Evolutionary conservation across 2,329 filamentous ascomycete genomes (phyloP).

Genomic region (Thielaviopsis ethacetica): DNA sequence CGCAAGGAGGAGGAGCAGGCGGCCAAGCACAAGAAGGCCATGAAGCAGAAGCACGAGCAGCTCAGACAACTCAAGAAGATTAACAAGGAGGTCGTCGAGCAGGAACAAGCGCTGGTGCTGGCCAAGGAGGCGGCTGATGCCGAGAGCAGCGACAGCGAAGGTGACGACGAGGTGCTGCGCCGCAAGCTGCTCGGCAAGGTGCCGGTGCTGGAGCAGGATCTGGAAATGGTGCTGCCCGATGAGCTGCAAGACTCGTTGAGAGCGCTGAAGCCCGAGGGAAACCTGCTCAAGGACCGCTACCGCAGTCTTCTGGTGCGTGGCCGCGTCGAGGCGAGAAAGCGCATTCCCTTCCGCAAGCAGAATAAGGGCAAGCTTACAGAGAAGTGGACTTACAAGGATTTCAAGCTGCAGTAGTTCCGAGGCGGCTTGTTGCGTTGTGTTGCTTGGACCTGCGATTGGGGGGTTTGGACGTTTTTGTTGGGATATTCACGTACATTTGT

Average conservation of each 20-base stretch:
- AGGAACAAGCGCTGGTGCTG: constrained; percentile 33
- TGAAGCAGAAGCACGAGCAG: constrained; percentile 59
- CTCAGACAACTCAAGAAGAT: constrained; percentile 56
- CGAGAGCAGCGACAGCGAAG: constrained; percentile 35
- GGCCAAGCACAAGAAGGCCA: constrained; percentile 57
- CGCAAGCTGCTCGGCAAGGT: constrained; percentile 58
- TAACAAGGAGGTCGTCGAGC: constrained; percentile 41
- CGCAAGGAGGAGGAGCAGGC: constrained; percentile 74
- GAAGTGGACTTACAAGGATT: constrained; percentile 98
- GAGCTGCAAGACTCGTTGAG: constrained; percentile 70
- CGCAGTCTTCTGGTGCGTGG: constrained; percentile 75
- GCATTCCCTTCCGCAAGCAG: constrained; percentile 68
- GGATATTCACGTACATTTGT: constrained; percentile 3
- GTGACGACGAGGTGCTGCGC: constrained; percentile 48
- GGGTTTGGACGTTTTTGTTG: constrained; percentile 5
- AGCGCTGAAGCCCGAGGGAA: constrained; percentile 85
- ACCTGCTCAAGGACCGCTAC: constrained; percentile 81
- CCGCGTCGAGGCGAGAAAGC: constrained; percentile 70
- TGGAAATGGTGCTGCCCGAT: constrained; percentile 70
- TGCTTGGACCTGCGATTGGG: not conserved
- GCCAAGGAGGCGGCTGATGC: constrained; percentile 16
- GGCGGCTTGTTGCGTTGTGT: not conserved
- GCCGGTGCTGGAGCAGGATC: constrained; percentile 50
- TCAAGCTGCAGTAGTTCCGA: constrained; percentile 23
- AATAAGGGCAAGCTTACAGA: constrained; percentile 68